These are phyloP conservation scores for Aspergillus nanangensis DNA, from an alignment of 495 filamentous ascomycete species.

Conservation along the genomic window DNA sequence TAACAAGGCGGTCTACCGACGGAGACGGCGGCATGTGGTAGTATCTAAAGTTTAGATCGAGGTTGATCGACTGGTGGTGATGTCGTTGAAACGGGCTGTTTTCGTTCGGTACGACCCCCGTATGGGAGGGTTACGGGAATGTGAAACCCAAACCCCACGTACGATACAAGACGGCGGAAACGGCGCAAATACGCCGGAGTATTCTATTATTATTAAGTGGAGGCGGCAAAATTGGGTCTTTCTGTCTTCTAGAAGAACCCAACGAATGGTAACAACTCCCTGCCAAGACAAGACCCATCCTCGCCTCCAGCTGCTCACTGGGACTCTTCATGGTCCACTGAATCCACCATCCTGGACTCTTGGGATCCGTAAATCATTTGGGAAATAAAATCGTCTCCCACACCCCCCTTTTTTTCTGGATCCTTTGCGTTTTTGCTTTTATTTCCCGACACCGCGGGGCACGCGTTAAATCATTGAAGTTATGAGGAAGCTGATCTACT, in stretches of 20 bases:
- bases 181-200: too few species aligned
- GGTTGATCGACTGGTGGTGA: not conserved
- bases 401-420: too few species aligned
- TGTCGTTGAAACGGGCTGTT: not conserved
- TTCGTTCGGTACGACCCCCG: not conserved
- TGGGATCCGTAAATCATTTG: too few species aligned
- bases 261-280: not conserved
- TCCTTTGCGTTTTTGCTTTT: too few species aligned
- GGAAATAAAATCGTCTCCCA: too few species aligned
- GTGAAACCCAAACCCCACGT: too few species aligned
- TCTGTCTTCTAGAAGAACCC: conserved; percentile 13
- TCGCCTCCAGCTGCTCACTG: conserved; percentile 1
- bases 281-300: conserved; percentile 1
- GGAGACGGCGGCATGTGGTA: not conserved
- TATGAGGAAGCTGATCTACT: too few species aligned
- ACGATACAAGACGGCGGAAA: too few species aligned
- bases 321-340: too few species aligned
- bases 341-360: too few species aligned
- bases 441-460: too few species aligned
- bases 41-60: not conserved
- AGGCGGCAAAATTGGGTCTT: not conserved
- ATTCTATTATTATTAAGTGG: not conserved
- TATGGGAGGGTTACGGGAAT: not conserved
- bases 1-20: not conserved
- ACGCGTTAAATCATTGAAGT: too few species aligned